Evolutionary conservation across 176 grass and related monocot species (phyloP).

Genomic region (Oryza glaberrima): DNA sequence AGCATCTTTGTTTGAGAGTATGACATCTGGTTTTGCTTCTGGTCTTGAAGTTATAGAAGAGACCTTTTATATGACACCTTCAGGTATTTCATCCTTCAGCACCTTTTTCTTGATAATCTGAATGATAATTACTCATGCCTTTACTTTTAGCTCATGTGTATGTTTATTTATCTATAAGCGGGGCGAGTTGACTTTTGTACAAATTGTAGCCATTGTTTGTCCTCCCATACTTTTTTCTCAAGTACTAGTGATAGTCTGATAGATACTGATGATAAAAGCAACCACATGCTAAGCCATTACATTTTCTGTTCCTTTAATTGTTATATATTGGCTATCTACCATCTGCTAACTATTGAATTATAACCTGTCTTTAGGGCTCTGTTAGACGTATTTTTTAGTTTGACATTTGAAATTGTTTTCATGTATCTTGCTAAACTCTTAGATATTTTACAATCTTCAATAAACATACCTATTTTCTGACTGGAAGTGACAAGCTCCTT

Average conservation of each 20-base stretch:
- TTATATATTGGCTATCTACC: background rate
- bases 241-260: background rate
- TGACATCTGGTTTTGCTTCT: slow-evolving; percentile 73
- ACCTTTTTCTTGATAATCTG: slow-evolving; percentile 26
- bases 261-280: background rate
- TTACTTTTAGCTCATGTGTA: background rate
- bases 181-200: slow-evolving; percentile 6
- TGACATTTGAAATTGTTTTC: slow-evolving; percentile 12
- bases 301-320: background rate
- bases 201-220: background rate
- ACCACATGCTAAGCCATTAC: background rate
- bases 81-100: slow-evolving; percentile 57
- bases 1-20: slow-evolving; percentile 85
- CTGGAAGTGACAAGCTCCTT: background rate
- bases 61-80: slow-evolving; percentile 60
- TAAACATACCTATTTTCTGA: slow-evolving; percentile 18
- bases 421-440: background rate
- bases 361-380: background rate
- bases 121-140: background rate
- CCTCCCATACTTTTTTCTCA: background rate
- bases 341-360: slow-evolving; percentile 19
- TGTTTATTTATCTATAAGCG: background rate
- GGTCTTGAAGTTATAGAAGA: slow-evolving; percentile 89
- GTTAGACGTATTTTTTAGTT: slow-evolving; percentile 8
- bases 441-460: slow-evolving; percentile 16